Base-by-base conservation (phyloP, 805 yeast genomes). In the Kazachstania psychrophila region DNA sequence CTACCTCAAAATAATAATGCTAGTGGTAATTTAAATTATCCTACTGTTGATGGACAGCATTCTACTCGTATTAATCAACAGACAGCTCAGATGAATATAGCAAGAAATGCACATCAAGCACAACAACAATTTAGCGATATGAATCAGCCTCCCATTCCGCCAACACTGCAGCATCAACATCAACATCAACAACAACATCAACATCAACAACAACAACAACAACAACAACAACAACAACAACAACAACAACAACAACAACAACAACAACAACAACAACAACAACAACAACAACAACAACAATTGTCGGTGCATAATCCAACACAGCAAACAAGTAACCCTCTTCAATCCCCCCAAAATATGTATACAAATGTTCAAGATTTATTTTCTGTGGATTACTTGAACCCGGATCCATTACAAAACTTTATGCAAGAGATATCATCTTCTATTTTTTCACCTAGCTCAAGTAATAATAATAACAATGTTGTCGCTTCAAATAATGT, bases 371-470 rank as follows among this genome's bases (percentile, higher is more conserved):
- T 16, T 6, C 47, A 41, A 20, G 47, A 46, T 29, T 34, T 39
- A 18, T 46, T 43, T 23, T 42, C 50, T 11, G 34, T 48, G 3
- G 50, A 49, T 35, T 46, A 44, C 29, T 28, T 47, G 16, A 47
- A 41, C 13, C 43, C 41, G 4, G 54, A 44, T 28, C 54, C 51
- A 3, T 36, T 50, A 31, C 51, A 46, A 31, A 30, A 47, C 18
- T 45, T 51, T 13, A 44, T 47, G 42, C 47, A 47, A 31, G 49
- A 49, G 29, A 30, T 47, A 11, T 37, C 48, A 9, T 39, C 46
- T 3, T 40, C 45, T 16, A 29, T 28, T 3, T 35, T 39, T 8
- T 26, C 43, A 11, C 19, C 25, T 6, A 28, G 31, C 20, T 13
- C 9, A 38, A 42, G 9, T 18, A 23, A 20, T 23, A 23, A 14